Evolutionary conservation across 192 early-diverging fungal genomes (phyloP).

Genomic region (Gigaspora rosea): DNA sequence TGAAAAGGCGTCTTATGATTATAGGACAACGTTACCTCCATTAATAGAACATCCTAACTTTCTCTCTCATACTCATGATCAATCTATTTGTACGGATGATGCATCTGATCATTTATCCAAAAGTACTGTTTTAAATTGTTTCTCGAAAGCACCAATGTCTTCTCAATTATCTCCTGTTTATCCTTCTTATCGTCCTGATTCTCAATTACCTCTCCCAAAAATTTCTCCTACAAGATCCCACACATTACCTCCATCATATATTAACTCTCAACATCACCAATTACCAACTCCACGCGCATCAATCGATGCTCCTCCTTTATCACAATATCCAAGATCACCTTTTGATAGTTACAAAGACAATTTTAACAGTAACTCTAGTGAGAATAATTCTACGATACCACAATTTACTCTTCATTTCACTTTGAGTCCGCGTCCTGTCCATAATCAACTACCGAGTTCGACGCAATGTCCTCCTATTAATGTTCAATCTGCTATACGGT

Average conservation of each 20-base stretch:
- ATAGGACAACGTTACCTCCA: no score
- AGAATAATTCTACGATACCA: not conserved
- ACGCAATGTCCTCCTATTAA: not conserved
- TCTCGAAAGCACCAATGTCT: not conserved
- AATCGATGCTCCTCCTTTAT: not conserved
- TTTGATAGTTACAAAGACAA: not conserved
- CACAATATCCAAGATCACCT: not conserved
- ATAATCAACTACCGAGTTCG: not conserved
- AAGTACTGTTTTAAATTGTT: no score
- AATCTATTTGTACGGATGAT: no score
- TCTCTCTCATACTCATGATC: no score
- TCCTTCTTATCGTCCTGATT: not conserved
- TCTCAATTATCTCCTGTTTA: not conserved
- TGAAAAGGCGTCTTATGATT: no score
- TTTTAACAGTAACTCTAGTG: not conserved
- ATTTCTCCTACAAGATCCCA: no score
- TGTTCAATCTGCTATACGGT: not conserved
- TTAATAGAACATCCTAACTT: no score
- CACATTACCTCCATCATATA: not conserved
- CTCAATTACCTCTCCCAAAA: not conserved
- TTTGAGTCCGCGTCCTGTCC: not conserved
- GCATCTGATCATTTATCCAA: no score
- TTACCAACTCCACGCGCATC: conserved; percentile 4
- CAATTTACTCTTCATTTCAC: conserved; percentile 19
- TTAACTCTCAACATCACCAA: not conserved